Percentiles rank a stretch among this genome's conserved stretches.
Conservation (phyloP, 768 basidiomycete species). For the Trametes cinnabarina region DNA sequence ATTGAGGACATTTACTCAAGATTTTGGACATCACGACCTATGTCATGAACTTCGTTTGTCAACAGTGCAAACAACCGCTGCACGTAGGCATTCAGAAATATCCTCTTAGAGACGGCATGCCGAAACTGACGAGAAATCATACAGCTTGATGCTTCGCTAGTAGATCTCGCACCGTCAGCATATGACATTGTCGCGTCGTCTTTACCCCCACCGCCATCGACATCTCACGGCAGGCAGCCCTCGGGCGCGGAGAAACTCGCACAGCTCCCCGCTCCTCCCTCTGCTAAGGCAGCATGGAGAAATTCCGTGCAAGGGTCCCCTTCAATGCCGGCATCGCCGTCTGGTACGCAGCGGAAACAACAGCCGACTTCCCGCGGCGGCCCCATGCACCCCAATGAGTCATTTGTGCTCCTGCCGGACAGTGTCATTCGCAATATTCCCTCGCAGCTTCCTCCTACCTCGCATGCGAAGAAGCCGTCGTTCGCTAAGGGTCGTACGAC, state of each 20-base stretch:
- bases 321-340: conserved; percentile 42
- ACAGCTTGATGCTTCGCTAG: conserved; percentile 87
- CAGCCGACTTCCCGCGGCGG: conserved; percentile 41
- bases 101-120: no score
- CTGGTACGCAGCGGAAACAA: conserved; percentile 61
- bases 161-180: conserved; percentile 80
- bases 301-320: conserved; percentile 44
- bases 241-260: conserved; percentile 46
- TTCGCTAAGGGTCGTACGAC: conserved; percentile 36
- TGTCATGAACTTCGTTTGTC: conserved; percentile 59
- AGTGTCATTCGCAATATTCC: conserved; percentile 74
- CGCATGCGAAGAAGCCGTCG: conserved; percentile 43
- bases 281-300: conserved; percentile 64
- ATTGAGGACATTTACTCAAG: neutral
- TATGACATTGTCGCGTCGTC: conserved; percentile 82
- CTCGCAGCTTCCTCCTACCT: conserved; percentile 43
- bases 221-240: conserved; percentile 36
- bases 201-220: conserved; percentile 52
- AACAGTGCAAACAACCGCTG: conserved; percentile 89
- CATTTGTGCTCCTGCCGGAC: conserved; percentile 88
- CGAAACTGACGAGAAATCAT: neutral
- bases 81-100: conserved; percentile 65
- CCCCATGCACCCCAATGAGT: conserved; percentile 69
- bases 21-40: neutral
- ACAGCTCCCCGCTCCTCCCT: conserved; percentile 46